Conservation (phyloP, 441 rosid genomes). For the Eutrema salsugineum region DNA sequence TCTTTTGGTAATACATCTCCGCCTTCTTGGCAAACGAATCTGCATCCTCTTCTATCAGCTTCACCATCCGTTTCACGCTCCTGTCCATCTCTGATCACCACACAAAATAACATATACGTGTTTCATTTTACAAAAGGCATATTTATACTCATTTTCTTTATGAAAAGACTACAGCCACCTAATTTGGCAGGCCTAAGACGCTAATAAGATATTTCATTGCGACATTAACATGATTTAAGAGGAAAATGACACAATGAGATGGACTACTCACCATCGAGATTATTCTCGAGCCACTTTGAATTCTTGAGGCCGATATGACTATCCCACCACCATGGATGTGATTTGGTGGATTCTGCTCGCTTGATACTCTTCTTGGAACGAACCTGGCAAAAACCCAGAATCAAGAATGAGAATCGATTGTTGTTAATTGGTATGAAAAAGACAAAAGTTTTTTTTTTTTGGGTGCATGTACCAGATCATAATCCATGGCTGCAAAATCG, state of each 20-base stretch:
- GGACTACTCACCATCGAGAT: conserved; percentile 42
- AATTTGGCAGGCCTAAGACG: not conserved
- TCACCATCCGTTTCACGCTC: conserved; percentile 40
- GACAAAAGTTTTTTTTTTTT: not conserved
- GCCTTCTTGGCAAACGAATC: conserved; percentile 55
- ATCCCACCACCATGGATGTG: conserved; percentile 43
- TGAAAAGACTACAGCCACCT: conserved; percentile 13
- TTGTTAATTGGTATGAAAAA: not conserved
- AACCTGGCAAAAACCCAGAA: conserved; percentile 24
- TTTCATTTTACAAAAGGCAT: not conserved
- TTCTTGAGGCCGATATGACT: conserved; percentile 36
- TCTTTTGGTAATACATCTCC: conserved; percentile 48
- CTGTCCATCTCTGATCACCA: conserved; percentile 47
- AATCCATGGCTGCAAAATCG: conserved; percentile 30
- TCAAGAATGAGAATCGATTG: conserved; percentile 15
- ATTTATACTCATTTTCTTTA: not conserved
- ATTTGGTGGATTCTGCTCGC: conserved; percentile 29
- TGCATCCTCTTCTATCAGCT: conserved; percentile 47
- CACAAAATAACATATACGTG: not conserved
- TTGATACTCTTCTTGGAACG: conserved; percentile 33
- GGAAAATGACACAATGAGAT: not conserved
- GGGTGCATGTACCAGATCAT: conserved; percentile 32
- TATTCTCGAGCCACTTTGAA: conserved; percentile 48
- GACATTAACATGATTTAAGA: not conserved
- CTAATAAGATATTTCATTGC: conserved; percentile 14